Base-by-base conservation (phyloP, 345 rosid genomes). In the Aquilaria sinensis region DNA sequence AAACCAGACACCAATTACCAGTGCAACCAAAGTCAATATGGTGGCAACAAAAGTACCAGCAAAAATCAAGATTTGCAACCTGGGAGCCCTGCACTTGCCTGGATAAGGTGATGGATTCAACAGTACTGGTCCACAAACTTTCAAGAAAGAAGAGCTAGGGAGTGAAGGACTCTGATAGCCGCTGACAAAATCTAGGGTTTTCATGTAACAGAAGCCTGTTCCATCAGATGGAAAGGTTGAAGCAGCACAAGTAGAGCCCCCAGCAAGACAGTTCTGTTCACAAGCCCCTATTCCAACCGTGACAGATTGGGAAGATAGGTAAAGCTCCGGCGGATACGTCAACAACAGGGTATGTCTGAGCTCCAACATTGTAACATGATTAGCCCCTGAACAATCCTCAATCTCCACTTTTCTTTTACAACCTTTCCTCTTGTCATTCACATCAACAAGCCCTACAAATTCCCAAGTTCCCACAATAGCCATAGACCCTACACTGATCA, bases 171-270 rank as follows among this genome's bases (percentile, higher is more conserved):
- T 76, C 61, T 70, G 71, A 12, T 81, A 83, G 7, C 92, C 92
- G 13, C 75, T 81, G 58, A 85, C 64, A 72, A 70, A 77, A 12
- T 78, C 70, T 1, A 78, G 65, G 1, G 66, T 66, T 63, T 85
- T 83, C 69, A 78, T 67, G 77, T 78, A 77, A 61, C 92, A 85
- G n/a, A 34, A 64, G 2, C 80, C 85, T 2, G 86, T 57, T 4
- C 88, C 86, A 73, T 85, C 92, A 30, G 83, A 76, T 58, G 76
- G 51, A 0, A 83, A 75, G 3, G 84, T 71, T 32, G 83, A 79
- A 45, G 81, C 92, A 46, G 67, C 51, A 60, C 86, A 85, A 9
- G 43, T 37, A 46, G 77, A 41, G 53, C 12, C 1, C 9, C 80
- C 71, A 12, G 2, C 32, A 11, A 77, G 81, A 60, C 86, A 85